Base-by-base conservation (phyloP, 2,329 filamentous ascomycete genomes). In the Endocalyx cinctus region DNA sequence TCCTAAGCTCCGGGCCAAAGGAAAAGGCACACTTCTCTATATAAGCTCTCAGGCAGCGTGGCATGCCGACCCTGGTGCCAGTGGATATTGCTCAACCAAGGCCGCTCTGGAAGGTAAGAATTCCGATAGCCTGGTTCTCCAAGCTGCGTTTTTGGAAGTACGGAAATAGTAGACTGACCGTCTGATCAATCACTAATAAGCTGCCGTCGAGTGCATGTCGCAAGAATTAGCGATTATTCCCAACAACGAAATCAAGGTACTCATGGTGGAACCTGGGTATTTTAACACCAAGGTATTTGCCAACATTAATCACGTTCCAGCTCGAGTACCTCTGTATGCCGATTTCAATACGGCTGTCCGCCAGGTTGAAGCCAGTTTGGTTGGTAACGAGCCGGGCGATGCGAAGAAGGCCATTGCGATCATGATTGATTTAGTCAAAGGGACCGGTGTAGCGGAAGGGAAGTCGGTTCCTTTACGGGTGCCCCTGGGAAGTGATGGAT, bases 381-480 rank as follows among this genome's bases (percentile, higher is more conserved):
- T 29, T 13, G 27, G 11, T 8, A 29, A 17, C 11, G 27, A 16
- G 27, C 27, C 27, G 10, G 27, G 11, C n/a, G n/a, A n/a, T n/a
- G n/a, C n/a, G n/a, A n/a, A n/a, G n/a, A 17, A 29, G 10, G 6
- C 27, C 11, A 17, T 17, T 5, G 7, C 7, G 8, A 14, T 27
- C 0, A 73, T 76, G 57, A 74, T 76, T 43, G 68, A 77, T 33
- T 46, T 79, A n/a, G 72, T 70, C 1, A 60, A 69, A 10, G 63
- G 72, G 11, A 70, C 68, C 4, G 57, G 56, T 0, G 34, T 55
- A 15, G 55, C 43, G 4, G 43, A 37, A 2, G 56, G 55, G 0
- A 57, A 37, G 23, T 32, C 25, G 0, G 16, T 58, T 2, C 74
- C 73, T 4, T 43, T 77, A 7, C 57, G 72, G 17, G 63, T 70